Percentiles rank a stretch among this genome's conserved stretches.
phyloP scores from a whole-genome alignment of 257 asterid species.

The Jacaranda copaia region DNA sequence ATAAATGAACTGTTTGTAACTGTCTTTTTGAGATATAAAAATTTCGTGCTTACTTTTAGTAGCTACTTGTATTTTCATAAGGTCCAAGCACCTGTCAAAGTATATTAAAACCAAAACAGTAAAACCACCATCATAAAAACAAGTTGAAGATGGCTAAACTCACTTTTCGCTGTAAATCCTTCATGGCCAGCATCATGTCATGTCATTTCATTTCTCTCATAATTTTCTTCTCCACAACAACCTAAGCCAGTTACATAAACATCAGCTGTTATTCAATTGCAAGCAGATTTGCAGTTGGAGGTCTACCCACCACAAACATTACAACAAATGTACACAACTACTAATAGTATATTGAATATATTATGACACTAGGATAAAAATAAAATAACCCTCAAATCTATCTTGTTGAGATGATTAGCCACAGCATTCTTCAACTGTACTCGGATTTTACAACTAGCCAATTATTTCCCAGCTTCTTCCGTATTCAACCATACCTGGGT shows the following conservation, averaged over 20 bases:
- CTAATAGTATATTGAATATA: not conserved
- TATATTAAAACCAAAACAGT: not conserved
- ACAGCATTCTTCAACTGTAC: not conserved
- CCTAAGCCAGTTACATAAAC: conserved; percentile 47
- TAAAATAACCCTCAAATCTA: not conserved
- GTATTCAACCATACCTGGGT: not conserved
- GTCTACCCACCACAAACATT: not conserved
- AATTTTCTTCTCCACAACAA: conserved; percentile 70
- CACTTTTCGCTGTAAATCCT: conserved; percentile 58
- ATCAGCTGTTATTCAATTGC: not conserved
- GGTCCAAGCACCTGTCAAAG: not conserved
- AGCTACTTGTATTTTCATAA: no score
- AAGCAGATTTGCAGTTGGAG: not conserved
- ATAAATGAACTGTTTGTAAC: not conserved
- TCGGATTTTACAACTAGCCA: not conserved
- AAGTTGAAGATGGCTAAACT: conserved; percentile 33
- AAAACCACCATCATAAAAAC: not conserved
- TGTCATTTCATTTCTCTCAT: conserved; percentile 60
- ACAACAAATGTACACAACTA: not conserved
- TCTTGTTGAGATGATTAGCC: not conserved
- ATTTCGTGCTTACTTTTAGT: not conserved
- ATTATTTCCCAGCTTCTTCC: not conserved
- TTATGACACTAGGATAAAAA: not conserved
- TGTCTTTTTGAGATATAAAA: not conserved
- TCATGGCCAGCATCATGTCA: conserved; percentile 75